phyloP scores from a whole-genome alignment of 495 filamentous ascomycete genomes.

The Recurvomyces mirabilis region DNA sequence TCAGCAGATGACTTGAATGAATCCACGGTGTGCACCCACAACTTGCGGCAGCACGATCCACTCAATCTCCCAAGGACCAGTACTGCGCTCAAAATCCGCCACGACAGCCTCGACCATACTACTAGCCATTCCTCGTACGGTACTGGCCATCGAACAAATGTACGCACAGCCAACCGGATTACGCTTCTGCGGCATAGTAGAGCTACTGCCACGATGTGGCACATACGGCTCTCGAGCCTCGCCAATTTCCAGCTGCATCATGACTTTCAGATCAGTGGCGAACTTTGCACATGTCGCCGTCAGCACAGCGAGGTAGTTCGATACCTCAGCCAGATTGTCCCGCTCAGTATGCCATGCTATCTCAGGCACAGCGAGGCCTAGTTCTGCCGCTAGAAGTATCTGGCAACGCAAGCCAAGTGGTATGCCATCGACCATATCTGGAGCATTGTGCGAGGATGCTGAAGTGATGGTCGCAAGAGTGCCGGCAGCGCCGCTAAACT shows the following conservation, averaged over 20 bases:
- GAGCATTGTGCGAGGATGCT: constrained; percentile 2
- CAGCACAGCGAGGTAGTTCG: constrained; percentile 14
- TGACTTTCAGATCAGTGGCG: constrained; percentile 19
- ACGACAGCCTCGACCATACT: constrained; percentile 19
- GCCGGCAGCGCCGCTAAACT: constrained; percentile 24
- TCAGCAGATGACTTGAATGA: not conserved
- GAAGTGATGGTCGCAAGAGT: constrained; percentile 20
- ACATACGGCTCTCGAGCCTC: constrained; percentile 19
- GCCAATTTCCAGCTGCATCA: constrained; percentile 22
- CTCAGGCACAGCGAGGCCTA: constrained; percentile 12
- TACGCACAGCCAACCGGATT: constrained; percentile 23
- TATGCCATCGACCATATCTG: not conserved
- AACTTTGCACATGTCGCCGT: constrained; percentile 23
- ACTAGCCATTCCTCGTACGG: constrained; percentile 5
- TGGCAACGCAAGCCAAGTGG: constrained; percentile 18
- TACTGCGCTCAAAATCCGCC: constrained; percentile 21
- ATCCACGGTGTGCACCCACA: not conserved
- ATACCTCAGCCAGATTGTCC: constrained; percentile 17
- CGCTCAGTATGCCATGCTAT: constrained; percentile 25
- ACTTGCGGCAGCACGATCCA: constrained; percentile 23
- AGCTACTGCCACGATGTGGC: constrained; percentile 14
- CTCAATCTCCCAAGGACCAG: constrained; percentile 23
- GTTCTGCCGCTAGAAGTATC: constrained; percentile 11
- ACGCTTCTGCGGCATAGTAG: constrained; percentile 24
- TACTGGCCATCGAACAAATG: constrained; percentile 17